Percentiles rank a stretch among this genome's conserved stretches.
Conservation (phyloP, 768 basidiomycete species). For the Pluteus cervinus region DNA sequence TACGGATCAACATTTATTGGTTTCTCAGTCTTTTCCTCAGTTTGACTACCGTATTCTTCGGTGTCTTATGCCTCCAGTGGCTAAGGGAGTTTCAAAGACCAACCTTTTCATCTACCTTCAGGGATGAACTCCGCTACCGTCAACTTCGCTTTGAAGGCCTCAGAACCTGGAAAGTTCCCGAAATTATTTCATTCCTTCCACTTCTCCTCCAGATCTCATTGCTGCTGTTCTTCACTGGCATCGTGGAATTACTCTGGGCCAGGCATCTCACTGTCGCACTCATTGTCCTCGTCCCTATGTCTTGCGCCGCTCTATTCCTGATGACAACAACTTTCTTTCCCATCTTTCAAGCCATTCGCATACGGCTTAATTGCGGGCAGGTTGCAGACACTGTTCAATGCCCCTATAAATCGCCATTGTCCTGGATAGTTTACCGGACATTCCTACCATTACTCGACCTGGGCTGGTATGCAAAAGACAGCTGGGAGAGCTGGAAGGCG, state of each 20-base stretch:
- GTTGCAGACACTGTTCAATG: too few relatives aligned
- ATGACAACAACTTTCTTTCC: conserved; percentile 18
- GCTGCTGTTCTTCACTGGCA: conserved; percentile 22
- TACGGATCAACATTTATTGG: conserved; percentile 13
- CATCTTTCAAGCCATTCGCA: conserved; percentile 9
- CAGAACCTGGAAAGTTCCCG: conserved; percentile 20
- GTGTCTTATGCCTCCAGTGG: conserved; percentile 18
- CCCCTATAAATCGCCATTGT: conserved; percentile 22
- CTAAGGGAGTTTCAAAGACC: conserved; percentile 16
- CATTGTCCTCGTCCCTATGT: conserved; percentile 13
- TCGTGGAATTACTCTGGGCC: conserved; percentile 23
- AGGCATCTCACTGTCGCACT: conserved; percentile 13
- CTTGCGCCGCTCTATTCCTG: conserved; percentile 12
- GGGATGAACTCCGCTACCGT: conserved; percentile 14
- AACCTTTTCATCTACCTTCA: conserved; percentile 6
- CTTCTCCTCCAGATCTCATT: conserved; percentile 23
- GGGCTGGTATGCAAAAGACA: too few relatives aligned
- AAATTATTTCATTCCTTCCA: conserved; percentile 20
- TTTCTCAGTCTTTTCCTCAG: conserved; percentile 15
- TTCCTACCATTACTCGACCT: too few relatives aligned
- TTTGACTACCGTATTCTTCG: conserved; percentile 12
- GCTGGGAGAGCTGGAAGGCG: too few relatives aligned
- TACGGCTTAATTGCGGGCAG: conserved; percentile 6
- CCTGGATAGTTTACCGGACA: too few relatives aligned
- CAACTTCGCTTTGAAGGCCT: conserved; percentile 24